phyloP scores from a whole-genome alignment of 2,329 filamentous ascomycete species.

The Neurospora sp. region DNA sequence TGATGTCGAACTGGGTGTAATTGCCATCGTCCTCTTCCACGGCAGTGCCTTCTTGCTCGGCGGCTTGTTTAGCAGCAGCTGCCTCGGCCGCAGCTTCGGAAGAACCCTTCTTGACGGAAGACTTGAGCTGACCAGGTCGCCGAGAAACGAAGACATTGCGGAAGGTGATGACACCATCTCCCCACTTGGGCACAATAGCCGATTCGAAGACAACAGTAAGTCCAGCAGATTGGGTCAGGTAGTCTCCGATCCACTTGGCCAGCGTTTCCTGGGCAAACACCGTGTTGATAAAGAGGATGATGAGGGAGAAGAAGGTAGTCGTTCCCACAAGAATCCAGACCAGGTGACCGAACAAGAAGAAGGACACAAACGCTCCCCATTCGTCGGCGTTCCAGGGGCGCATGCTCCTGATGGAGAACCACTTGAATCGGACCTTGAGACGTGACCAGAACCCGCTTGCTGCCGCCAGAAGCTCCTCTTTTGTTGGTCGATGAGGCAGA shows the following conservation, averaged over 20 bases:
- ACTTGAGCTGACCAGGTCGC: constrained; percentile 70
- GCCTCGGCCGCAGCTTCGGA: constrained; percentile 75
- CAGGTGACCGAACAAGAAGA: constrained; percentile 87
- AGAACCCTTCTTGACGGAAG: constrained; percentile 87
- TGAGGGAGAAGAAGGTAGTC: constrained; percentile 89
- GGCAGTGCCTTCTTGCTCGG: constrained; percentile 32
- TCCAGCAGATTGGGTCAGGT: constrained; percentile 86
- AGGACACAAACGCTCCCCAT: constrained; percentile 90
- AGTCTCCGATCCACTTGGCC: constrained; percentile 88
- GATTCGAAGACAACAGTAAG: constrained; percentile 94
- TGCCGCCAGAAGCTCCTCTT: constrained; percentile 84
- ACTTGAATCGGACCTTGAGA: constrained; percentile 87
- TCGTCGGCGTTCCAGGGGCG: constrained; percentile 94
- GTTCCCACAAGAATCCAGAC: constrained; percentile 95
- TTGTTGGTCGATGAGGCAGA: constrained; percentile 79
- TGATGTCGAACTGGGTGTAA: constrained; percentile 95
- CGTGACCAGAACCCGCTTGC: constrained; percentile 90
- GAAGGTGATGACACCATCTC: constrained; percentile 89
- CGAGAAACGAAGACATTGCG: constrained; percentile 93
- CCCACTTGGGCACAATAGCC: constrained; percentile 94
- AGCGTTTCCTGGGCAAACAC: constrained; percentile 96
- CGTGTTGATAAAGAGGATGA: constrained; percentile 88
- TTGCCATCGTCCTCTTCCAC: constrained; percentile 76
- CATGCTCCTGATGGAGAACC: constrained; percentile 90
- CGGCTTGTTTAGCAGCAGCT: constrained; percentile 57